Percentiles rank a stretch among this genome's conserved stretches.
Conservation (phyloP, 495 filamentous ascomycete species). For the Lepraria neglecta region DNA sequence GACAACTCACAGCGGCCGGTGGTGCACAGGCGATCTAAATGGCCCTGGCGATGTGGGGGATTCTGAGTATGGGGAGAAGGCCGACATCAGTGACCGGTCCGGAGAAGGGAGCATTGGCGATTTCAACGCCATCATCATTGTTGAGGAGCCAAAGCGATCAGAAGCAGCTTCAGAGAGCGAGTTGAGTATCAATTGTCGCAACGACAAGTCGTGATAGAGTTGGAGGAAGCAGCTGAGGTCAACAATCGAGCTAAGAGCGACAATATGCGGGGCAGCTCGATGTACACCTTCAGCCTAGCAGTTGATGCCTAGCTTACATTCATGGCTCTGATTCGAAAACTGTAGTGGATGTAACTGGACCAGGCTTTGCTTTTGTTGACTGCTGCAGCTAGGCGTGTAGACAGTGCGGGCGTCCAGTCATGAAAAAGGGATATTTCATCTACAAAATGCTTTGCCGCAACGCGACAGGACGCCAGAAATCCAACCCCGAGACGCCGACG, state of each 20-base stretch:
- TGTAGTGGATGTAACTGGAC: background rate
- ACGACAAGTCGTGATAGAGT: constrained; percentile 1
- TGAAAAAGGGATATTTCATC: constrained; percentile 2
- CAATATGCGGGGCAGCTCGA: constrained; percentile 18
- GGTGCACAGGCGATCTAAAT: constrained; percentile 24
- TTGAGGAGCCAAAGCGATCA: constrained; percentile 1
- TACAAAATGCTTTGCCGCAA: constrained; percentile 18
- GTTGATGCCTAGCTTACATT: background rate
- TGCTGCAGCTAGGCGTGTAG: constrained; percentile 13
- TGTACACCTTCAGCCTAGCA: constrained; percentile 10
- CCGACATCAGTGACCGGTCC: constrained; percentile 26
- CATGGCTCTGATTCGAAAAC: background rate
- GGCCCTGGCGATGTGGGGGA: constrained; percentile 28
- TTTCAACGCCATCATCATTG: constrained; percentile 28
- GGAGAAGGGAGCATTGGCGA: constrained; percentile 29
- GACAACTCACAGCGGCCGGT: constrained; percentile 16
- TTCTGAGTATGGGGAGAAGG: constrained; percentile 31
- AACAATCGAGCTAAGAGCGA: constrained; percentile 8
- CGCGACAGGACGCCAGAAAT: constrained; percentile 5
- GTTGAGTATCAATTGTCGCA: background rate
- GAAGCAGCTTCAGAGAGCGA: background rate
- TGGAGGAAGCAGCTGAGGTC: constrained; percentile 4
- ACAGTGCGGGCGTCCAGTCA: constrained; percentile 1
- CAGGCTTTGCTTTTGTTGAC: background rate
- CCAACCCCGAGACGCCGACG: constrained; percentile 8